Base-by-base conservation (phyloP, 163 green algal species). In the Scenedesmus sp. region DNA sequence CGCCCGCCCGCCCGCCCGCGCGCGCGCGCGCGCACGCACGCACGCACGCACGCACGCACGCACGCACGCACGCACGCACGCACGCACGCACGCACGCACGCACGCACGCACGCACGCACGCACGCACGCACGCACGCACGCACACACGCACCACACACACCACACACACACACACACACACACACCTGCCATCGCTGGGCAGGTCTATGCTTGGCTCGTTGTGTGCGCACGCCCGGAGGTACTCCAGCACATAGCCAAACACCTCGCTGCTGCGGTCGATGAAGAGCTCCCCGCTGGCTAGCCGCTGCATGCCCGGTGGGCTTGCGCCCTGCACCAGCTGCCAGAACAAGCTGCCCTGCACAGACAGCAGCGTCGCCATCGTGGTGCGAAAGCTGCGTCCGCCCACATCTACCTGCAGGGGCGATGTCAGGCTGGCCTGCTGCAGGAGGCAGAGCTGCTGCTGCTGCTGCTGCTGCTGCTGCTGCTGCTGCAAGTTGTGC, bases 171-270 rank as follows among this genome's bases (percentile, higher is more conserved):
- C 51, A 61, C 24, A 22, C 20, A n/a, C 18, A 7, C 35, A 84
- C 88, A 49, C 68, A 93, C 92, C 81, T 87, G 5, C 90, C 85
- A 40, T 95, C 92, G 24, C 90, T 84, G 2, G 94, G 94, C 87
- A 96, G 68, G 4, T 91, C 85, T 15, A 90, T 91, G 51, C 88
- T 85, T 7, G 84, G n/a, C 89, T 95, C 93, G 0, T 53, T 42
- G 65, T 92, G 91, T 40, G 89, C 82, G 24, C 87, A 87, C 6
- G 90, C 90, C n/a, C 94, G 90, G 68, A 96, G 82, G 85, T 95
- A 94, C 92, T 96, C 93, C 37, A 96, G 72, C 35, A 96, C 89
- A 40, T 94, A 94, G 35, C 85, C 81, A 72, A 96, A 96, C 10
- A 95, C 81, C 81, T 94, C 89, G 70, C 92, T 93, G 61, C 89